These are phyloP conservation scores for Tetrapisispora taiwanensis DNA, from an alignment of 805 yeast genomes.

Conservation along the genomic window DNA sequence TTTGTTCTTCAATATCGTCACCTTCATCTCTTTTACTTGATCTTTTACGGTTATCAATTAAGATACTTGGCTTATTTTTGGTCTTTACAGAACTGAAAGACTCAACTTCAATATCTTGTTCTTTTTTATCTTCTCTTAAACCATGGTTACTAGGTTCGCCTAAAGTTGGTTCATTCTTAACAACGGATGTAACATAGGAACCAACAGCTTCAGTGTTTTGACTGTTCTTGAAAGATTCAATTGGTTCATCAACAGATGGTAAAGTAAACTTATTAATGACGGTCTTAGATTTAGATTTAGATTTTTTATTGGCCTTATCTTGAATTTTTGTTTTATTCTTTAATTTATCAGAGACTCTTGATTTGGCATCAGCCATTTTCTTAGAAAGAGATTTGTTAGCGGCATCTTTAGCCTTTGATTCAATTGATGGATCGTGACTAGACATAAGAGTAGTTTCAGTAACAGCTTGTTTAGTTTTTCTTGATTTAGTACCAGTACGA, in stretches of 20 bases:
- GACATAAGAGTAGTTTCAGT: neutral
- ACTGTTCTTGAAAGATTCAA: neutral
- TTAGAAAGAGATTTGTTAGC: neutral
- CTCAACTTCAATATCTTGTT: neutral
- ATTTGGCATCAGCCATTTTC: neutral
- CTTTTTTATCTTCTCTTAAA: neutral
- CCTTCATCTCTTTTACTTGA: neutral
- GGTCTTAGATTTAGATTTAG: neutral
- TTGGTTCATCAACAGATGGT: constrained; percentile 3
- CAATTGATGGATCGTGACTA: neutral
- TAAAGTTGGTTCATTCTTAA: neutral
- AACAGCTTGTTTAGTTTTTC: neutral
- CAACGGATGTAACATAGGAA: neutral
- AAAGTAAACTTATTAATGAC: constrained; percentile 1
- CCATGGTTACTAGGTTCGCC: neutral
- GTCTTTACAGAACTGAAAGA: neutral
- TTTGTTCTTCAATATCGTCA: neutral
- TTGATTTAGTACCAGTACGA: neutral
- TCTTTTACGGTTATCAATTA: neutral
- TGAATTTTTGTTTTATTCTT: neutral
- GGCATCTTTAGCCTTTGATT: neutral
- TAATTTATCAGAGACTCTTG: neutral
- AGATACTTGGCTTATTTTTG: neutral
- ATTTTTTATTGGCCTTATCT: neutral
- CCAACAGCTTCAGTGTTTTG: neutral